Percentiles rank a stretch among this genome's conserved stretches.
These are phyloP conservation scores for Ophiobolus disseminans DNA, from an alignment of 2,329 filamentous ascomycete species.

Conservation along the genomic window DNA sequence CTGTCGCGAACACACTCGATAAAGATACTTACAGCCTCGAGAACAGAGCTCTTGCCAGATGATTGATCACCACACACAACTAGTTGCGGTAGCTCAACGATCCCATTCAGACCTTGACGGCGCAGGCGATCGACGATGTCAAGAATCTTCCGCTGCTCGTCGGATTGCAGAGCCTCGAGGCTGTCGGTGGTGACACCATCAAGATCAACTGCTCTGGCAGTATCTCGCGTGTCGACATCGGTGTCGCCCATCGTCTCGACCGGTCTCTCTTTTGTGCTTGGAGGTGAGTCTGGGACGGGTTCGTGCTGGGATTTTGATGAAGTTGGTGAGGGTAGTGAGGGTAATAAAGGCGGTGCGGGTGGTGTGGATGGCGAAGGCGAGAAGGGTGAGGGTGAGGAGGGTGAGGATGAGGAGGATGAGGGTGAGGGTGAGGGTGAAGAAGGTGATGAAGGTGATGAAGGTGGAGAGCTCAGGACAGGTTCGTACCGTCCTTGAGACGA, in stretches of 20 bases:
- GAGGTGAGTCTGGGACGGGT: too few species aligned
- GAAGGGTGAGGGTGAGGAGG: too few species aligned
- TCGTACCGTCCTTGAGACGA: too few species aligned
- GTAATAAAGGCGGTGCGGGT: too few species aligned
- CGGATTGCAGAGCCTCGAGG: conserved; percentile 53
- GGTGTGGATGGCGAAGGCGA: too few species aligned
- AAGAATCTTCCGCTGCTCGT: conserved; percentile 57
- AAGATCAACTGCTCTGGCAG: conserved; percentile 4
- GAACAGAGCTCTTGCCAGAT: conserved; percentile 69
- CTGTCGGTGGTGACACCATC: conserved; percentile 39
- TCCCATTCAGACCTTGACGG: conserved; percentile 52
- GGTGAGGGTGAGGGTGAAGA: too few species aligned
- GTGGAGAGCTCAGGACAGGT: too few species aligned
- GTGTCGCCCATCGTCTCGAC: neutral
- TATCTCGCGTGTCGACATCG: neutral
- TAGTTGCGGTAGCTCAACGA: conserved; percentile 37
- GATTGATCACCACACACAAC: conserved; percentile 59
- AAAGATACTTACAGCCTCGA: conserved; percentile 57
- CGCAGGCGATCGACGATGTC: conserved; percentile 62
- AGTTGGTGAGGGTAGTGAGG: neutral
- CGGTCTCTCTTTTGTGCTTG: neutral
- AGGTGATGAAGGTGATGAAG: too few species aligned
- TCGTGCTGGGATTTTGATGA: neutral
- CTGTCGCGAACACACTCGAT: neutral
- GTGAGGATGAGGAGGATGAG: too few species aligned